phyloP scores from a whole-genome alignment of 352 stramenopile genomes.

The Pythium brachiatum region DNA sequence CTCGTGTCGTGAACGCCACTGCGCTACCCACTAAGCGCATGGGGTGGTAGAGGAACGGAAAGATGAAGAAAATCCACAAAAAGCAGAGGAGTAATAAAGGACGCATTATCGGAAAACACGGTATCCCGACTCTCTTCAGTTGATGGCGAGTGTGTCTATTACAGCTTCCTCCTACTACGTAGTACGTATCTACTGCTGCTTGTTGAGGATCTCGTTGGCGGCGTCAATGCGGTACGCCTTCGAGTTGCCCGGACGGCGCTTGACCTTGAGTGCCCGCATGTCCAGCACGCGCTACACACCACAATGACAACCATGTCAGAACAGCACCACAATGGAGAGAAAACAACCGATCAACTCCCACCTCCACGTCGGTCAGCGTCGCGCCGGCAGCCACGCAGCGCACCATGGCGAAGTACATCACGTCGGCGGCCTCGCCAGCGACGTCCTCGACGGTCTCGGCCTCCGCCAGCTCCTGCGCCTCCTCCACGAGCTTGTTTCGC shows the following conservation, averaged over 20 bases:
- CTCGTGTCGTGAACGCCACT: not conserved
- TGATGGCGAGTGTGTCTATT: not conserved
- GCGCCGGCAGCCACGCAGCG: conserved; percentile 89
- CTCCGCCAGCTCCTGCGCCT: conserved; percentile 93
- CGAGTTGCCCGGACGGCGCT: conserved; percentile 81
- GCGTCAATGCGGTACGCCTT: conserved; percentile 86
- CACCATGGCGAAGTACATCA: conserved; percentile 97
- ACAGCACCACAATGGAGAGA: not conserved
- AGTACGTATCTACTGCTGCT: conserved; percentile 30
- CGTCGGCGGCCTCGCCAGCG: conserved; percentile 93
- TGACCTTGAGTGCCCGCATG: conserved; percentile 91
- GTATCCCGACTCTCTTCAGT: no score
- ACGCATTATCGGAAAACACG: conserved; percentile 14
- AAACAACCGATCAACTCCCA: conserved; percentile 15
- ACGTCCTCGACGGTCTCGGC: conserved; percentile 86
- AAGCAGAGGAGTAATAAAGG: conserved; percentile 20
- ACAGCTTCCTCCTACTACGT: no score
- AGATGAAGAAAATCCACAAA: not conserved
- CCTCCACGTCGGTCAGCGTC: conserved; percentile 91
- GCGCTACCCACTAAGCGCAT: not conserved
- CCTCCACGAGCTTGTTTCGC: conserved; percentile 96
- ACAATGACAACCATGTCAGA: not conserved
- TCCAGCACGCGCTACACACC: conserved; percentile 54
- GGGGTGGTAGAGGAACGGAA: not conserved
- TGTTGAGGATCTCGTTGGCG: conserved; percentile 69